A percentile compares a stretch with the other conserved stretches of the same genome.
Evolutionary conservation across 371 early-diverging fungal species (phyloP).

Genomic region (Antonospora locustae): DNA sequence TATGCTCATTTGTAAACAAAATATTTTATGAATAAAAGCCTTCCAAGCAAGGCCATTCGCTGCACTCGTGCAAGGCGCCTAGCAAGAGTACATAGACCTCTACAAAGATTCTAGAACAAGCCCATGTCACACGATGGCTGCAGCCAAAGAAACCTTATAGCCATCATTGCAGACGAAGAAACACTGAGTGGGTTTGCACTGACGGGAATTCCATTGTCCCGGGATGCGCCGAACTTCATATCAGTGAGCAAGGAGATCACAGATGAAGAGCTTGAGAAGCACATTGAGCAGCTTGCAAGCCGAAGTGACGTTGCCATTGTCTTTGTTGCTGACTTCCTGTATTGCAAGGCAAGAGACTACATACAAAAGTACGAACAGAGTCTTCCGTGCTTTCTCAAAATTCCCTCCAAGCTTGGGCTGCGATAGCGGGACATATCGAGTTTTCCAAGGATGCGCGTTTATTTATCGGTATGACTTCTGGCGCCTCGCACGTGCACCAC

Average conservation of each 20-base stretch:
- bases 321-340: slow-evolving; percentile 45
- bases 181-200: slow-evolving; percentile 50
- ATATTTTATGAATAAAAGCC: no score
- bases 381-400: slow-evolving; percentile 45
- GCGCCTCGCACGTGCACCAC: slow-evolving; percentile 92
- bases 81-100: no score
- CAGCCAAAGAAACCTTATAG: slow-evolving; percentile 30
- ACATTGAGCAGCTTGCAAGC: slow-evolving; percentile 19
- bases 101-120: no score
- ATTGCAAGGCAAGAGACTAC: slow-evolving; percentile 32
- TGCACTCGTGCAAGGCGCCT: not conserved
- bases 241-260: slow-evolving; percentile 20
- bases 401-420: slow-evolving; percentile 43
- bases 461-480: slow-evolving; percentile 55
- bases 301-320: slow-evolving; percentile 50
- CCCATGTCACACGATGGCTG: no score
- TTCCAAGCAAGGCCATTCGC: not conserved
- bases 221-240: slow-evolving; percentile 29
- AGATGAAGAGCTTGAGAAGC: slow-evolving; percentile 32
- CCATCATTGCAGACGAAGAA: slow-evolving; percentile 51
- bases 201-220: slow-evolving; percentile 39
- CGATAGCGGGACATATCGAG: no score
- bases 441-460: no score
- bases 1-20: slow-evolving; percentile 22
- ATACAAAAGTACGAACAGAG: slow-evolving; percentile 32